A percentile compares a stretch with the other conserved stretches of the same genome.
These are phyloP conservation scores for Dalechampia spathulata DNA, from an alignment of 441 rosid genomes.

Conservation along the genomic window DNA sequence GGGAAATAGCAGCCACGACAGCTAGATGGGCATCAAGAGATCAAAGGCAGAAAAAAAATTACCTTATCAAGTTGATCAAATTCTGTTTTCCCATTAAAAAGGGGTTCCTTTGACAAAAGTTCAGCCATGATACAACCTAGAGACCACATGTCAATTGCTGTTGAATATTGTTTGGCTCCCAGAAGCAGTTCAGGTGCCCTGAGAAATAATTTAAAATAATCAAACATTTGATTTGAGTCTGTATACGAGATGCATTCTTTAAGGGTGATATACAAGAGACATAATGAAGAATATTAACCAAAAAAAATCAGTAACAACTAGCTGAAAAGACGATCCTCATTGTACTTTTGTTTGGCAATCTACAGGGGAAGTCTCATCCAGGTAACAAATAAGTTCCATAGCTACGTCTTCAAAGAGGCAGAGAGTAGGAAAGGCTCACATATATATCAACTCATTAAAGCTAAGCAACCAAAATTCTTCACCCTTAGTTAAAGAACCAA, in stretches of 20 bases:
- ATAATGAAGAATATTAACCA: too few relatives aligned
- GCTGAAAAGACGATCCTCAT: too few relatives aligned
- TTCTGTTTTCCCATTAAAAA: constrained; percentile 95
- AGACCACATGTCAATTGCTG: constrained; percentile 99
- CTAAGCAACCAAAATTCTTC: neutral
- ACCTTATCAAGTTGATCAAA: constrained; percentile 99
- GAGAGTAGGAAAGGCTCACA: neutral
- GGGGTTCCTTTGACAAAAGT: constrained; percentile 72
- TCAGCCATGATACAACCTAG: constrained; percentile 99
- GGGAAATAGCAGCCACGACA: constrained; percentile 2
- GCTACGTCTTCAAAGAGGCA: neutral
- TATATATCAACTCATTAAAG: neutral
- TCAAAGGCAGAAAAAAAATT: constrained; percentile 11
- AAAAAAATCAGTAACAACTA: neutral
- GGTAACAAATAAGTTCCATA: too few relatives aligned
- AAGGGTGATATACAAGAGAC: neutral
- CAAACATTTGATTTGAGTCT: constrained; percentile 10
- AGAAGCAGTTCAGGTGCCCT: constrained; percentile 99
- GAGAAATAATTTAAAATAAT: constrained; percentile 9
- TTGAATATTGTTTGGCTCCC: constrained; percentile 92
- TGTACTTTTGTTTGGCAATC: neutral
- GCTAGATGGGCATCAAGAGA: neutral
- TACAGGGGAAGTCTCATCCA: neutral
- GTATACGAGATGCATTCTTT: neutral
- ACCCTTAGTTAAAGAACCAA: neutral